These are phyloP conservation scores for Penicillium simplicissimum DNA, from an alignment of 495 filamentous ascomycete genomes.

Conservation along the genomic window DNA sequence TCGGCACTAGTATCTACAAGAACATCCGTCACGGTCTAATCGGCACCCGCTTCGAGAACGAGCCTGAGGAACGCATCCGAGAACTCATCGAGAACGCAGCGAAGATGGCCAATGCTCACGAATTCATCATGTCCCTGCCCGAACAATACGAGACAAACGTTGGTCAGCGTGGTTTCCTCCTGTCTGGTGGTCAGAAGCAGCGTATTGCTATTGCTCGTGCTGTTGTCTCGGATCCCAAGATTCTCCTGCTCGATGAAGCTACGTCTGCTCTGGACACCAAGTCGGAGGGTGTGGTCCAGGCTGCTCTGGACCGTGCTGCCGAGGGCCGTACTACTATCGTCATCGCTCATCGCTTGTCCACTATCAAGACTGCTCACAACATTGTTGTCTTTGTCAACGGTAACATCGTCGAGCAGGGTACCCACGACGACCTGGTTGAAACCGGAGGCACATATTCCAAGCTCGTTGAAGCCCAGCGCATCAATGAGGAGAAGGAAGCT, in stretches of 20 bases:
- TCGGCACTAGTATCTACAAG: constrained; percentile 80
- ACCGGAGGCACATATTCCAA: constrained; percentile 65
- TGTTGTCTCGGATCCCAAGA: constrained; percentile 92
- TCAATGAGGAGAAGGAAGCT: constrained; percentile 65
- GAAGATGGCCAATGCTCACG: constrained; percentile 89
- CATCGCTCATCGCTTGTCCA: constrained; percentile 92
- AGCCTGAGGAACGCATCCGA: constrained; percentile 60
- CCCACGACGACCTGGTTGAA: constrained; percentile 68
- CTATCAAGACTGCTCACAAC: constrained; percentile 90
- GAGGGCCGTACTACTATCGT: constrained; percentile 94
- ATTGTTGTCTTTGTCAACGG: constrained; percentile 92
- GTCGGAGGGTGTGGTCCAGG: constrained; percentile 92
- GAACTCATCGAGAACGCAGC: constrained; percentile 78
- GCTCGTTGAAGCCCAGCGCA: constrained; percentile 78
- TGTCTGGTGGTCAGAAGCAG: constrained; percentile 96
- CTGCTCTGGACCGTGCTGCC: constrained; percentile 82
- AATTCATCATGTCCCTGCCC: constrained; percentile 81
- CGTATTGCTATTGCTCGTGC: constrained; percentile 88
- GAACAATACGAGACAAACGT: constrained; percentile 94
- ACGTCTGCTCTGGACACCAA: constrained; percentile 95
- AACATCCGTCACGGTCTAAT: constrained; percentile 89
- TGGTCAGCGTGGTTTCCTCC: constrained; percentile 87
- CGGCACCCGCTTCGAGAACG: constrained; percentile 73
- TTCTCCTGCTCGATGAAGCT: constrained; percentile 91
- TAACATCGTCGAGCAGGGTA: constrained; percentile 85